Conservation (phyloP, 1,284 basidiomycete species). For the Xanthoconium separans region DNA sequence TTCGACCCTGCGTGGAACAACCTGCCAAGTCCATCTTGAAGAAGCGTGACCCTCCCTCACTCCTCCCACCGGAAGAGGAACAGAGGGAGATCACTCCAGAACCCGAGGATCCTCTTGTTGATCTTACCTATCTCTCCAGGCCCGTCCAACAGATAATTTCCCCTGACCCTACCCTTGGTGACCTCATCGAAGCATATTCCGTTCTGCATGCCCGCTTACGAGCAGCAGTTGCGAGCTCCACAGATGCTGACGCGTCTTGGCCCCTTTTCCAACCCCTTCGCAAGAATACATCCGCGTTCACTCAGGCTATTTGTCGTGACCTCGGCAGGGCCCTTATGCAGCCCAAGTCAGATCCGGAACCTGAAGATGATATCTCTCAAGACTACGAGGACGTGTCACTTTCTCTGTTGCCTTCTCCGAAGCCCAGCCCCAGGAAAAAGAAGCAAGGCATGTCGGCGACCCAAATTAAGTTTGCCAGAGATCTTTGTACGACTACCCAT, state of each 20-base stretch:
- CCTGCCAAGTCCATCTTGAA: conserved; percentile 68
- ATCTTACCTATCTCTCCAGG: conserved; percentile 59
- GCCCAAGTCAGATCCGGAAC: conserved; percentile 38
- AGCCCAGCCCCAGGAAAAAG: conserved; percentile 57
- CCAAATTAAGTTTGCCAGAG: conserved; percentile 73
- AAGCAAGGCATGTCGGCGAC: conserved; percentile 70
- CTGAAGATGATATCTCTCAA: conserved; percentile 29
- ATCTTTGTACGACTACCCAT: conserved; percentile 68
- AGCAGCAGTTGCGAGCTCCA: conserved; percentile 43
- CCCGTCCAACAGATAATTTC: conserved; percentile 60
- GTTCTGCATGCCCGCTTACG: conserved; percentile 64
- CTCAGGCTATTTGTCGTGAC: conserved; percentile 59
- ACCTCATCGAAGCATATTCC: conserved; percentile 71
- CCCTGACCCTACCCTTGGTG: conserved; percentile 43
- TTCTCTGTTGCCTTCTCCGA: conserved; percentile 49
- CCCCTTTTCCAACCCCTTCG: conserved; percentile 69
- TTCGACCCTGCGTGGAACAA: conserved; percentile 38
- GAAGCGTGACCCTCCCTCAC: conserved; percentile 36
- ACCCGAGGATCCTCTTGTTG: conserved; percentile 61
- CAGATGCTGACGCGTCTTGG: conserved; percentile 60
- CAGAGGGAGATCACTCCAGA: conserved; percentile 68
- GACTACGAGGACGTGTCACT: conserved; percentile 28
- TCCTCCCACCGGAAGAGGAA: conserved; percentile 42
- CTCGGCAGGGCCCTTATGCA: conserved; percentile 60
- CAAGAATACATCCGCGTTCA: conserved; percentile 48